Evolutionary conservation across 352 stramenopile genomes (phyloP).

Genomic region (Phytophthora ramorum): DNA sequence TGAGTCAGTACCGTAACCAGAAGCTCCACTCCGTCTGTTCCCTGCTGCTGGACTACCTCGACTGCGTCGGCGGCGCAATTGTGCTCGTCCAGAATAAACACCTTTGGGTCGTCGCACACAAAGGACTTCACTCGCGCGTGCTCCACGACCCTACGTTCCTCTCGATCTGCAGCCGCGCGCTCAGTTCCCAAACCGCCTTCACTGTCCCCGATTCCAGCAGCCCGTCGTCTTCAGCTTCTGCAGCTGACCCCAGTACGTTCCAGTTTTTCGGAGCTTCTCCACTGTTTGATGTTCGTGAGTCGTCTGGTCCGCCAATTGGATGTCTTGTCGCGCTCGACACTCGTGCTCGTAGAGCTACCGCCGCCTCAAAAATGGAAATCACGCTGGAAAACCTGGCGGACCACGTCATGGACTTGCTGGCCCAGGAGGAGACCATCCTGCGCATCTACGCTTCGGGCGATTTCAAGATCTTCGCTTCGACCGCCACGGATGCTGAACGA

Average conservation of each 20-base stretch:
- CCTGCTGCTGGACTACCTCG: slow-evolving; percentile 72
- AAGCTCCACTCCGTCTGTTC: slow-evolving; percentile 80
- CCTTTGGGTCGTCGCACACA: slow-evolving; percentile 74
- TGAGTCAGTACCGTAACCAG: slow-evolving; percentile 75
- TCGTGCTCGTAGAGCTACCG: slow-evolving; percentile 39
- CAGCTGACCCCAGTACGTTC: slow-evolving; percentile 40
- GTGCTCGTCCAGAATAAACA: slow-evolving; percentile 65
- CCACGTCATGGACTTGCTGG: slow-evolving; percentile 67
- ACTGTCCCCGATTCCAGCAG: slow-evolving; percentile 51
- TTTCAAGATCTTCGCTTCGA: slow-evolving; percentile 65
- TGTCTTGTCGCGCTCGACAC: slow-evolving; percentile 74
- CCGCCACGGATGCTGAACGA: slow-evolving; percentile 28
- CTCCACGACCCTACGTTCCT: slow-evolving; percentile 68
- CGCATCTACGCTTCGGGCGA: slow-evolving; percentile 68
- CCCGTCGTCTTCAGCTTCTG: slow-evolving; percentile 4
- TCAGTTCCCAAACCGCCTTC: slow-evolving; percentile 52
- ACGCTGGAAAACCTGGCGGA: slow-evolving; percentile 68
- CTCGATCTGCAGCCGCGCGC: slow-evolving; percentile 57
- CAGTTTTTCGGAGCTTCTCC: slow-evolving; percentile 72
- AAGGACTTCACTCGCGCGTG: slow-evolving; percentile 54
- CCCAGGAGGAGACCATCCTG: slow-evolving; percentile 63
- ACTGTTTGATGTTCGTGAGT: slow-evolving; percentile 46
- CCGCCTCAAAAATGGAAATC: slow-evolving; percentile 55
- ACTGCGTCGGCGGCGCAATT: slow-evolving; percentile 71
- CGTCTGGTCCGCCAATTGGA: slow-evolving; percentile 44